Conservation (phyloP, 2,329 filamentous ascomycete species). For the Diaporthe helianthi region DNA sequence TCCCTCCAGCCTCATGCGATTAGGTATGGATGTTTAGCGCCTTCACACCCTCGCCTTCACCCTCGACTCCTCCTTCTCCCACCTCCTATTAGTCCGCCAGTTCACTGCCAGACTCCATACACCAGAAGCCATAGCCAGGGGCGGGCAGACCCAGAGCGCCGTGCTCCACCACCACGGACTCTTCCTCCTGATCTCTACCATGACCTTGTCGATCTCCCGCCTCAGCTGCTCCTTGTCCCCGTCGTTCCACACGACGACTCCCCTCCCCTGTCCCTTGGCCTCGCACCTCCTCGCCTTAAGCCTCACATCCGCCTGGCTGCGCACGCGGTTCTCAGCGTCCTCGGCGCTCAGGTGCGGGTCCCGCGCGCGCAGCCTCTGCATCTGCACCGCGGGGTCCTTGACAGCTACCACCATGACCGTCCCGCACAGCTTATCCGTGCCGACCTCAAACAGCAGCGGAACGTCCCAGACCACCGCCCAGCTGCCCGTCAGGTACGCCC, state of each 20-base stretch:
- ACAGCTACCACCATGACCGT: slow-evolving; percentile 89
- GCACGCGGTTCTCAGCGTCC: slow-evolving; percentile 86
- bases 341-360: slow-evolving; percentile 82
- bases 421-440: slow-evolving; percentile 85
- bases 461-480: slow-evolving; percentile 95
- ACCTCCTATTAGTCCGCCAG: slow-evolving; percentile 71
- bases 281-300: slow-evolving; percentile 81
- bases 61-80: slow-evolving; percentile 67
- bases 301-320: slow-evolving; percentile 84
- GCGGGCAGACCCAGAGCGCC: slow-evolving; percentile 73
- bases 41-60: slow-evolving; percentile 51
- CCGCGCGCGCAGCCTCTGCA: slow-evolving; percentile 75
- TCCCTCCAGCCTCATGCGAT: no score
- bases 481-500: slow-evolving; percentile 74
- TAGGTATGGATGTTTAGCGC: no score
- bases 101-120: slow-evolving; percentile 78
- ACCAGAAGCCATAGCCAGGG: slow-evolving; percentile 72
- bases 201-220: slow-evolving; percentile 69
- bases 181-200: slow-evolving; percentile 64
- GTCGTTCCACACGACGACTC: slow-evolving; percentile 93
- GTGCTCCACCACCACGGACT: slow-evolving; percentile 89
- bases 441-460: slow-evolving; percentile 88
- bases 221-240: slow-evolving; percentile 73
- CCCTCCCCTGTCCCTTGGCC: slow-evolving; percentile 67
- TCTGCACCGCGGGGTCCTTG: slow-evolving; percentile 79